phyloP scores from a whole-genome alignment of 805 yeast genomes.

The Metschnikowia cerradonensis region DNA sequence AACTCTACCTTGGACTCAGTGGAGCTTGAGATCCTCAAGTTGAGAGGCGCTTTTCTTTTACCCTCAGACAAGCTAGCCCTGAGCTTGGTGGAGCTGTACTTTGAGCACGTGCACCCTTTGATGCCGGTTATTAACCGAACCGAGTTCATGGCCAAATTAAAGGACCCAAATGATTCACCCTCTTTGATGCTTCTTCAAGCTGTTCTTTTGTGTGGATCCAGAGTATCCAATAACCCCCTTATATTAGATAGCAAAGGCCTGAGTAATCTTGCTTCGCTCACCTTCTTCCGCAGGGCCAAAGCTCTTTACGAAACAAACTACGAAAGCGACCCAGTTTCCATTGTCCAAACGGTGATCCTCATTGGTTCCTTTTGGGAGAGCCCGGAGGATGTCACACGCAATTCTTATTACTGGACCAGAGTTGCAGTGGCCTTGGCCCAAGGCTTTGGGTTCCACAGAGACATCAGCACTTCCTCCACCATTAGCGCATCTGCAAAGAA shows the following conservation, averaged over 20 bases:
- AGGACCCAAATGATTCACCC: constrained; percentile 55
- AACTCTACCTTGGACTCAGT: constrained; percentile 44
- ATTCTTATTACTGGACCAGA: constrained; percentile 66
- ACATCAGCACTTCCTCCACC: constrained; percentile 38
- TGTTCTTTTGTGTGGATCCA: constrained; percentile 63
- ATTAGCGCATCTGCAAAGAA: constrained; percentile 40
- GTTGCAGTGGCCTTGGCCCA: constrained; percentile 69
- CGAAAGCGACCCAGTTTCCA: constrained; percentile 59
- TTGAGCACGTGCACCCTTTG: constrained; percentile 60
- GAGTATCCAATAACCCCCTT: constrained; percentile 53
- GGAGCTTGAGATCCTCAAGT: constrained; percentile 59
- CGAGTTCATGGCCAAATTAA: constrained; percentile 54
- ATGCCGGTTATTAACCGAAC: constrained; percentile 65
- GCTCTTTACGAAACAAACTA: constrained; percentile 67
- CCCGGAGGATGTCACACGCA: constrained; percentile 63
- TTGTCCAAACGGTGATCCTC: constrained; percentile 58
- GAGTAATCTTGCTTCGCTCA: constrained; percentile 47
- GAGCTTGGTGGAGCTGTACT: constrained; percentile 58
- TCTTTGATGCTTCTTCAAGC: constrained; percentile 65
- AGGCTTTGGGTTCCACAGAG: constrained; percentile 71
- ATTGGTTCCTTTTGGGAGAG: constrained; percentile 73
- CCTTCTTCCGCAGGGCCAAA: constrained; percentile 66
- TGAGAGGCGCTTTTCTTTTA: constrained; percentile 66
- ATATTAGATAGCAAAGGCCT: constrained; percentile 48
- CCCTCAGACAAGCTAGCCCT: constrained; percentile 59